Evolutionary conservation across 2,329 filamentous ascomycete species (phyloP).

Genomic region (Fusarium sp.): DNA sequence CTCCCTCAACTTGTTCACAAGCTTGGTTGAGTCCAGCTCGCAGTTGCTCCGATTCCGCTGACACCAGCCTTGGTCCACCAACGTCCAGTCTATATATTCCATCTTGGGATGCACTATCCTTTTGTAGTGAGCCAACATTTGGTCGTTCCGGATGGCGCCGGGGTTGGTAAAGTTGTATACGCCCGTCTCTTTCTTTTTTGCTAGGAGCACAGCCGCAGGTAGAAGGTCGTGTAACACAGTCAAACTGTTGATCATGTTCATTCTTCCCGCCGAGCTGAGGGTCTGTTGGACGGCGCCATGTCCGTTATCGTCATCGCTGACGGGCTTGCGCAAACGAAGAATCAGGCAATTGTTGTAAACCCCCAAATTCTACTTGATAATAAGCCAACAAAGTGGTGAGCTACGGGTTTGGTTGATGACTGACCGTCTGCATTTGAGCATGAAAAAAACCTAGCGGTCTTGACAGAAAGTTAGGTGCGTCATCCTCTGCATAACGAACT

Average conservation of each 20-base stretch:
- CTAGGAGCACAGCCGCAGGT: constrained; percentile 68
- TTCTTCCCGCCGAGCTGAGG: constrained; percentile 70
- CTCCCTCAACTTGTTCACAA: constrained; percentile 68
- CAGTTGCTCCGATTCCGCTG: constrained; percentile 75
- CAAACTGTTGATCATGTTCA: constrained; percentile 76
- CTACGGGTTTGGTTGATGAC: neutral
- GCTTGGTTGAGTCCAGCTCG: constrained; percentile 70
- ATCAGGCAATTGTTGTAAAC: constrained; percentile 70
- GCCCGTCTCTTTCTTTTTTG: constrained; percentile 69
- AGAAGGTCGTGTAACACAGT: constrained; percentile 73
- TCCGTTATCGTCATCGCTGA: constrained; percentile 71
- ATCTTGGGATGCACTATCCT: constrained; percentile 70
- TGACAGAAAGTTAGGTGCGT: constrained; percentile 67
- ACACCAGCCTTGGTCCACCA: constrained; percentile 68
- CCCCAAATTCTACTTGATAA: constrained; percentile 63
- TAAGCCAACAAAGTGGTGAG: neutral
- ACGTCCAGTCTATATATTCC: constrained; percentile 72
- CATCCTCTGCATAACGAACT: constrained; percentile 69
- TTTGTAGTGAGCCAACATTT: constrained; percentile 71
- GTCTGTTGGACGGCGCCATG: constrained; percentile 78
- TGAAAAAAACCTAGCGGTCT: constrained; percentile 70
- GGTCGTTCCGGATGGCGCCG: constrained; percentile 75
- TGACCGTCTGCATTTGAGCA: constrained; percentile 59
- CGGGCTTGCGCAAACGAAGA: constrained; percentile 74
- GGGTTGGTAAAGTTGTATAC: constrained; percentile 78